A percentile compares a stretch with the other conserved stretches of the same genome.
These are phyloP conservation scores for Cladosporium halotolerans DNA, from an alignment of 2,329 filamentous ascomycete genomes.

Conservation along the genomic window DNA sequence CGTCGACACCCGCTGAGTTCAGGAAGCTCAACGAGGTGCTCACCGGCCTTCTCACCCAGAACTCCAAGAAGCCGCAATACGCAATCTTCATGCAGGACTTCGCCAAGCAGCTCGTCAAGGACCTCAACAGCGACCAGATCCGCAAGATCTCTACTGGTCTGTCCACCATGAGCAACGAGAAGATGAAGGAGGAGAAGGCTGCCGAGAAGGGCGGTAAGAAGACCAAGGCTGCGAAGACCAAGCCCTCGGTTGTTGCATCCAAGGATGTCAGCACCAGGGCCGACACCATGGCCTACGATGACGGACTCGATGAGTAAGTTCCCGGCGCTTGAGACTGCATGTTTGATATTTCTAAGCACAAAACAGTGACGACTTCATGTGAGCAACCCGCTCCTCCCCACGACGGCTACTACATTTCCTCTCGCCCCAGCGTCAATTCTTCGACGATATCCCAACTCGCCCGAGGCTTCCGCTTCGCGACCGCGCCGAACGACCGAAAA, in stretches of 20 bases:
- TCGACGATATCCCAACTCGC: background rate
- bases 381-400: conserved; percentile 30
- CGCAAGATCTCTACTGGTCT: conserved; percentile 88
- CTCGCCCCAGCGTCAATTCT: no score
- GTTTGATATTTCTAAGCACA: conserved; percentile 14
- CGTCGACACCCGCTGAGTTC: conserved; percentile 80
- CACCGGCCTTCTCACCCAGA: conserved; percentile 67
- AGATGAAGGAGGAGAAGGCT: conserved; percentile 96
- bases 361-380: conserved; percentile 66
- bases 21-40: conserved; percentile 69
- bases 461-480: no score
- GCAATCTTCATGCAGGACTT: conserved; percentile 86
- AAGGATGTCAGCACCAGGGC: conserved; percentile 50
- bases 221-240: conserved; percentile 92
- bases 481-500: no score
- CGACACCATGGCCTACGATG: conserved; percentile 74
- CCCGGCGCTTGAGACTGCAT: background rate
- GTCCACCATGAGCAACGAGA: conserved; percentile 92
- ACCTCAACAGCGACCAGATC: conserved; percentile 85
- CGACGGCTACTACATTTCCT: no score
- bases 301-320: conserved; percentile 75
- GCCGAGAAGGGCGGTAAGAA: conserved; percentile 95
- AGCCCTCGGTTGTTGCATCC: conserved; percentile 69
- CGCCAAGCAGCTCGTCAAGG: conserved; percentile 76
- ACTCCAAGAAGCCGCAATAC: conserved; percentile 86